Base-by-base conservation (phyloP, 176 grass and related monocot species). In the Zoysia japonica region DNA sequence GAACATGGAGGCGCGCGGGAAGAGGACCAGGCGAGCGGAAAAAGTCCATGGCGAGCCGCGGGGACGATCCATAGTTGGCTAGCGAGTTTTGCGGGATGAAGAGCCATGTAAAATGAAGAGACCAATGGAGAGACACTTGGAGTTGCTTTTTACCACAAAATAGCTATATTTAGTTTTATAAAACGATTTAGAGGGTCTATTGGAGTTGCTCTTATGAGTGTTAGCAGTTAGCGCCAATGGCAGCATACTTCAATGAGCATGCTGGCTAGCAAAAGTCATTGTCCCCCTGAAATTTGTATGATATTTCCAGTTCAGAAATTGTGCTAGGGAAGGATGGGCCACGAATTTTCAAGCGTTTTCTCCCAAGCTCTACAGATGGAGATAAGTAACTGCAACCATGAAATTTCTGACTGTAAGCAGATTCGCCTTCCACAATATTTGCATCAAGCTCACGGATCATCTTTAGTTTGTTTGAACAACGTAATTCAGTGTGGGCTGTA, bases 261-360 rank as follows among this genome's bases (percentile, higher is more conserved):
- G 28, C 28, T 28, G 28, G 28, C 71, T 52, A 61, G 62, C 71
- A 46, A 70, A 82, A 79, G 44, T 79, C 78, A 72, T 37, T 68
- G 39, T 67, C 79, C 52, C 83, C 70, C 50, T 72, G 82, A 54
- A 83, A 88, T 85, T 59, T 91, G 79, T 70, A 82, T 84, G 83
- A 81, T 70, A 75, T 76, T 47, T 81, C 80, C 65, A 83, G 38
- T 49, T 78, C 78, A 71, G 47, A 77, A 82, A 79, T 61, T 61
- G 64, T 19, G 5, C 72, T 84, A 36, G 85, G 72, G 63, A 91
- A 88, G 36, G 87, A 85, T 11, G 91, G 87, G 44, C 87, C 80
- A 90, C 75, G 80, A 72, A 94, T 83, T 89, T 90, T 92, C 46
- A 94, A 64, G 47, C 76, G 88, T 71, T 86, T 91, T 48, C 86